Evolutionary conservation across 768 basidiomycete genomes (phyloP).

Genomic region (Tephrocybe sp.): DNA sequence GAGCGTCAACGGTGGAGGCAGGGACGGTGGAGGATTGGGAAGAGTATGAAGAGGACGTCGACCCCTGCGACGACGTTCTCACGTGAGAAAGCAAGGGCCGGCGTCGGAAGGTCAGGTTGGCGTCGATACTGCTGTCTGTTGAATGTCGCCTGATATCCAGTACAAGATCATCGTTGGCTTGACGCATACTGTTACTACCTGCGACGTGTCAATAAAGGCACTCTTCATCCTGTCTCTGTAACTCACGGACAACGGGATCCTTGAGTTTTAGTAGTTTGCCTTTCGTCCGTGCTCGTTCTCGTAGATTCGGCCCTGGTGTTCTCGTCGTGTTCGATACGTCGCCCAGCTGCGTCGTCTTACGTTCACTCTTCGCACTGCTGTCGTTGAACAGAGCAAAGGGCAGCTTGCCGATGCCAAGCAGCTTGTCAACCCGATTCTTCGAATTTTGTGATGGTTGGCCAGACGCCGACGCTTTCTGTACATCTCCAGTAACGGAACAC

Average conservation of each 20-base stretch:
- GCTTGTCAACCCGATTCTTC: constrained; percentile 16
- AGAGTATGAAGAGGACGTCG: constrained; percentile 25
- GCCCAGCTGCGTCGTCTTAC: neutral
- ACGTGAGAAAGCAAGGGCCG: constrained; percentile 36
- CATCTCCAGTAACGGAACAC: constrained; percentile 8
- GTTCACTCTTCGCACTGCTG: constrained; percentile 2
- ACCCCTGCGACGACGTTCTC: constrained; percentile 14
- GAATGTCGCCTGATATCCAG: constrained; percentile 23
- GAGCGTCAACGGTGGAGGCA: constrained; percentile 36
- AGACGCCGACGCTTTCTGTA: constrained; percentile 12
- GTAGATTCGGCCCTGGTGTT: constrained; percentile 5
- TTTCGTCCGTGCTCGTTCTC: constrained; percentile 17
- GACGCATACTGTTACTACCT: constrained; percentile 14
- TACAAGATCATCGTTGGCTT: constrained; percentile 15
- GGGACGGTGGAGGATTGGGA: constrained; percentile 27
- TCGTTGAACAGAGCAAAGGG: constrained; percentile 15
- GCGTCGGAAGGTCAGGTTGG: constrained; percentile 22
- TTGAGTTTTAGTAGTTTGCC: constrained; percentile 19
- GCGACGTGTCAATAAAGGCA: constrained; percentile 2
- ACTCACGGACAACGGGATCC: no score
- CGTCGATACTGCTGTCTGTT: constrained; percentile 1
- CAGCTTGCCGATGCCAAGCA: constrained; percentile 17
- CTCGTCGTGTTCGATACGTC: constrained; percentile 12
- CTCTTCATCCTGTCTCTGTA: no score
- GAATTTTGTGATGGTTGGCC: constrained; percentile 10